Evolutionary conservation across 2,329 filamentous ascomycete genomes (phyloP).

Genomic region (Verticillium isaacii): DNA sequence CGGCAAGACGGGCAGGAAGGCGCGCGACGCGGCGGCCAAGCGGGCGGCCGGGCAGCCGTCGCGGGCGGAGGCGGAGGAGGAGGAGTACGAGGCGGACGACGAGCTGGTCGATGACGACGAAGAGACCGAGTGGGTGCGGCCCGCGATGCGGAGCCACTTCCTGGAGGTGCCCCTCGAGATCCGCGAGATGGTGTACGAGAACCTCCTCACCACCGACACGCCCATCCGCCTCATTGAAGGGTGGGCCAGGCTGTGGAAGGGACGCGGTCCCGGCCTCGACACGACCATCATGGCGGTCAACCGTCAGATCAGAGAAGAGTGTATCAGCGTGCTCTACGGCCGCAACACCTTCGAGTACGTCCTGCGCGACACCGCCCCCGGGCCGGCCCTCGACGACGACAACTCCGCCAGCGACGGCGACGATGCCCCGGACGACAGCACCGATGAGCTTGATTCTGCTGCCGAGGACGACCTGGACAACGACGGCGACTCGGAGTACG

Average conservation of each 20-base stretch:
- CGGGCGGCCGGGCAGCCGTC: neutral
- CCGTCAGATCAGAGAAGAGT: slow-evolving; percentile 28
- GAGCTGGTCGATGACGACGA: slow-evolving; percentile 1
- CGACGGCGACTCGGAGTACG: slow-evolving; percentile 3
- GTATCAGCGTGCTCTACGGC: slow-evolving; percentile 37
- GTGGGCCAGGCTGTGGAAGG: slow-evolving; percentile 21
- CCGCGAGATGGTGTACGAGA: slow-evolving; percentile 22
- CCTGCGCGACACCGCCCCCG: slow-evolving; percentile 30
- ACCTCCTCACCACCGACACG: slow-evolving; percentile 23
- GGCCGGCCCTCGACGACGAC: neutral
- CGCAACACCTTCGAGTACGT: slow-evolving; percentile 43
- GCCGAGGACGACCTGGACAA: slow-evolving; percentile 8
- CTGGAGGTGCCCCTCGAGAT: slow-evolving; percentile 22
- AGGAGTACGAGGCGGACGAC: slow-evolving; percentile 3
- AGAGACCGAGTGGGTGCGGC: neutral
- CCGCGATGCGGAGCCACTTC: neutral
- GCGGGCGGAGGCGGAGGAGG: neutral
- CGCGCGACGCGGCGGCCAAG: neutral
- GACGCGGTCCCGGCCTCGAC: slow-evolving; percentile 20
- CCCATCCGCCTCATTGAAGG: slow-evolving; percentile 26
- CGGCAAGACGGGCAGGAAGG: too few relatives aligned
- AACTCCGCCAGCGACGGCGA: slow-evolving; percentile 4
- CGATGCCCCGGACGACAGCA: slow-evolving; percentile 10
- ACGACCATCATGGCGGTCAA: slow-evolving; percentile 32
- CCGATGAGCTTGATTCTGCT: slow-evolving; percentile 1